Evolutionary conservation across 805 yeast genomes (phyloP).

Genomic region (Jamesozyma piceae): DNA sequence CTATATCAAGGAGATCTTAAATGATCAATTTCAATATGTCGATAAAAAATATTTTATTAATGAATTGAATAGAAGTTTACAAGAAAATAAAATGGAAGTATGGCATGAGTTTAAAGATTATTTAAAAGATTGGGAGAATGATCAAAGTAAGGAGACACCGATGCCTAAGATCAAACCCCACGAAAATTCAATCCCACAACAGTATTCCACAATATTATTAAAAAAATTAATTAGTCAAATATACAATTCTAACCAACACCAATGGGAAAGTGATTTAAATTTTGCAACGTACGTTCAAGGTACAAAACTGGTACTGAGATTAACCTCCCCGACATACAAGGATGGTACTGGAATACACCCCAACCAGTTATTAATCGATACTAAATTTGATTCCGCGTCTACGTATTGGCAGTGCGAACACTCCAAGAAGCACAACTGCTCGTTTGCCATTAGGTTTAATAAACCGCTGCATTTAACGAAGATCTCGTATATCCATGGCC

Average conservation of each 20-base stretch:
- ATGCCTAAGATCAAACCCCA: neutral
- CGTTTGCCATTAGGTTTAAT: slow-evolving; percentile 31
- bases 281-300: slow-evolving; percentile 31
- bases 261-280: slow-evolving; percentile 30
- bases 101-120: slow-evolving; percentile 18
- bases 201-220: slow-evolving; percentile 21
- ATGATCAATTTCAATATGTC: slow-evolving; percentile 25
- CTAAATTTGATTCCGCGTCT: slow-evolving; percentile 14
- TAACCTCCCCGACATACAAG: slow-evolving; percentile 29
- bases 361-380: slow-evolving; percentile 20
- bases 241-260: slow-evolving; percentile 27
- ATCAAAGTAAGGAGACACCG: neutral
- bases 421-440: slow-evolving; percentile 19
- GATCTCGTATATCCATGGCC: slow-evolving; percentile 31
- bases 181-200: slow-evolving; percentile 10
- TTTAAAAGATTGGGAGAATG: slow-evolving; percentile 5
- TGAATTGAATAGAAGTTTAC: slow-evolving; percentile 22
- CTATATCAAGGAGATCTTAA: slow-evolving; percentile 27
- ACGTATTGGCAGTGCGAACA: slow-evolving; percentile 28
- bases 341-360: slow-evolving; percentile 23
- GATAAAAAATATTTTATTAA: slow-evolving; percentile 21
- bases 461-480: slow-evolving; percentile 33
- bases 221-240: slow-evolving; percentile 23
- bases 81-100: slow-evolving; percentile 21
- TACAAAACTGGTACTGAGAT: slow-evolving; percentile 30